phyloP scores from a whole-genome alignment of 1,284 basidiomycete species.

The Malassezia sympodialis region DNA sequence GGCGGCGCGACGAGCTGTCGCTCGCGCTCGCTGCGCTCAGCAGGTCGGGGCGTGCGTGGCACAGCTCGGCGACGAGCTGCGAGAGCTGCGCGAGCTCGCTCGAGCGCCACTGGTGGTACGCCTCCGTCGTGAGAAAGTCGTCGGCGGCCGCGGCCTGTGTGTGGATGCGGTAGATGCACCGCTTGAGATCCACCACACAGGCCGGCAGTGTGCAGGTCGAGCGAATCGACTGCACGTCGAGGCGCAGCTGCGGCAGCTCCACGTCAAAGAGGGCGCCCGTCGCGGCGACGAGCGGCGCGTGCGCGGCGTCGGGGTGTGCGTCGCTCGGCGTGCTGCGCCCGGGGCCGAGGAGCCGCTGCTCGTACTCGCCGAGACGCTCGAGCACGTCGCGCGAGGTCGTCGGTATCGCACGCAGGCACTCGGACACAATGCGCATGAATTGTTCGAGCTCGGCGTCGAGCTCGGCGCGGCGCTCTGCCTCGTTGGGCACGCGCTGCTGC shows the following conservation, averaged over 20 bases:
- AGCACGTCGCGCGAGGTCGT: conserved; percentile 63
- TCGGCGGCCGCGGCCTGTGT: conserved; percentile 73
- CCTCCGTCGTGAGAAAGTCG: conserved; percentile 69
- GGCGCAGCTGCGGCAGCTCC: conserved; percentile 59
- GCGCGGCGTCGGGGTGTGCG: conserved; percentile 16
- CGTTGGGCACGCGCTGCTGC: conserved; percentile 62
- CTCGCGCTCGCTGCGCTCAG: conserved; percentile 57
- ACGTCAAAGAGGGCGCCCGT: conserved; percentile 68
- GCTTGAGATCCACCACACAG: conserved; percentile 53
- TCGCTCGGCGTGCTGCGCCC: conserved; percentile 4
- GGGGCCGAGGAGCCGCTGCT: neutral
- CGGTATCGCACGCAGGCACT: conserved; percentile 55
- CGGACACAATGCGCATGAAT: conserved; percentile 74
- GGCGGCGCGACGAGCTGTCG: conserved; percentile 5
- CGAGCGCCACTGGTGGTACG: conserved; percentile 73
- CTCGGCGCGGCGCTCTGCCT: conserved; percentile 76
- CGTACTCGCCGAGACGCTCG: conserved; percentile 58
- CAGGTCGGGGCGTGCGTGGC: conserved; percentile 73
- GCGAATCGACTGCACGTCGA: conserved; percentile 63
- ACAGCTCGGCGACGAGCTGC: conserved; percentile 77
- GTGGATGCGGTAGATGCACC: conserved; percentile 81
- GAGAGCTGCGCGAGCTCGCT: conserved; percentile 75
- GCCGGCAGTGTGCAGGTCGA: conserved; percentile 61
- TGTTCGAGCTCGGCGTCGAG: conserved; percentile 79
- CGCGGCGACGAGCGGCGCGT: conserved; percentile 49